Evolutionary conservation across 192 early-diverging fungal genomes (phyloP), one percentile per base, ranked within the genome.

Genomic region (Rhizophagus clarus): DNA sequence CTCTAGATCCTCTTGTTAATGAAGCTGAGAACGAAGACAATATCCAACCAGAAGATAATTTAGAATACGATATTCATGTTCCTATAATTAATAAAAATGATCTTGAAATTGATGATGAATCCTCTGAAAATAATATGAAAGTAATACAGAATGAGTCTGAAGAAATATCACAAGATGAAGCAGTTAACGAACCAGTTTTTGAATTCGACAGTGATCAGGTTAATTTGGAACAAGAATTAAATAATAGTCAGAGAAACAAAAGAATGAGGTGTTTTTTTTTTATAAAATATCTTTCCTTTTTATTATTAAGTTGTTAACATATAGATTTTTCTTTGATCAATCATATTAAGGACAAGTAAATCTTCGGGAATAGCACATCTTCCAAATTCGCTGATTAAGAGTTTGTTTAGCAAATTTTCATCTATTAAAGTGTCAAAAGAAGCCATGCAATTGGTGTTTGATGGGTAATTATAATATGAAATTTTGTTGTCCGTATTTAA

Each of bases 361-460:
- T 4, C 20, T 17, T 42, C 31, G 10, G 68, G 37, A 37, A 17
- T 26, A 40, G 74, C 82, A n/a, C 72, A 34, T 32, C 73, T 83
- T 7, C 82, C 82, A 1, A 76, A 83, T 22, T 37, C 66, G 0
- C 32, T 83, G 24, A 68, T 83, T 28, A 83, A 71, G 32, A 63
- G 47, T 47, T 14, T 83, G 17, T 83, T 83, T 45, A 51, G 11
- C 2, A 74, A 29, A 11, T 83, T 80, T 61, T 51, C 64, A 3
- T 76, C 62, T 31, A n/a, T 32, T 0, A 83, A 80, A 67, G 56
- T 80, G 2, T 76, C 82, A 3, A 64, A 62, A 49, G 74, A 80
- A 22, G 82, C 82, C 12, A 37, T 80, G 34, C 72, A 83, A 45
- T 24, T 49, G 14, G 68, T 80, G 9, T 60, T 72, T 71, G 82